Evolutionary conservation across 2,329 filamentous ascomycete species (phyloP).

Genomic region (Chaetomiaceae sp.): DNA sequence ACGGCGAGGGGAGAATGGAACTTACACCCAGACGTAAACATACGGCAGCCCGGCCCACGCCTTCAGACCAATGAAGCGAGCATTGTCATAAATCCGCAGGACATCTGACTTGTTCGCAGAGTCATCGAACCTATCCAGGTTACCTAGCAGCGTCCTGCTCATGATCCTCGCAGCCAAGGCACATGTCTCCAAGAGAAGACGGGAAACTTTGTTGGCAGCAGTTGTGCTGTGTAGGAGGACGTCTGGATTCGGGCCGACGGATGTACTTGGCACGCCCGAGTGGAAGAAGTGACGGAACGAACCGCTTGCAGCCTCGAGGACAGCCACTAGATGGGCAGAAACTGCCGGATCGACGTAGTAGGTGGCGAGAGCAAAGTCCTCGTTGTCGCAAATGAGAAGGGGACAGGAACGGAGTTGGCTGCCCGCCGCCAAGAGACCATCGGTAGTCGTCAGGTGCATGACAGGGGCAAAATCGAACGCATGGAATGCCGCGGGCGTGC

Average conservation of each 20-base stretch:
- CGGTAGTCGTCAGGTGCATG: not conserved
- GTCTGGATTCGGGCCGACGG: not conserved
- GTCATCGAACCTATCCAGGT: not conserved
- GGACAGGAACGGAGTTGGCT: not conserved
- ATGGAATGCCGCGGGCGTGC: not conserved
- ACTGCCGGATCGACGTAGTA: not conserved
- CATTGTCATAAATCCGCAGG: not conserved
- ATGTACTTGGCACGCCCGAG: not conserved
- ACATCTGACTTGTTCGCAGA: not conserved
- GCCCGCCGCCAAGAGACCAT: not conserved
- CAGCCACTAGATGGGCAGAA: not conserved
- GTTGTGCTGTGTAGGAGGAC: not conserved
- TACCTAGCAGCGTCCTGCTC: not conserved
- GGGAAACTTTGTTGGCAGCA: not conserved
- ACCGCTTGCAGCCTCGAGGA: not conserved
- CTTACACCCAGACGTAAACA: conserved; percentile 3
- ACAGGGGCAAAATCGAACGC: not conserved
- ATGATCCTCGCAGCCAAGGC: not conserved
- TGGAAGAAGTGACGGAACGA: not conserved
- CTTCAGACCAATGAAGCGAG: not conserved
- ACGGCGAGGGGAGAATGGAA: not conserved
- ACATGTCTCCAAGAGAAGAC: conserved; percentile 1
- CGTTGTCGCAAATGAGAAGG: not conserved
- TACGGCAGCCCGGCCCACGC: conserved; percentile 4
- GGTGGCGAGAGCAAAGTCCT: not conserved